Conservation (phyloP, 306 rosid genomes). For the Glycine soja region DNA sequence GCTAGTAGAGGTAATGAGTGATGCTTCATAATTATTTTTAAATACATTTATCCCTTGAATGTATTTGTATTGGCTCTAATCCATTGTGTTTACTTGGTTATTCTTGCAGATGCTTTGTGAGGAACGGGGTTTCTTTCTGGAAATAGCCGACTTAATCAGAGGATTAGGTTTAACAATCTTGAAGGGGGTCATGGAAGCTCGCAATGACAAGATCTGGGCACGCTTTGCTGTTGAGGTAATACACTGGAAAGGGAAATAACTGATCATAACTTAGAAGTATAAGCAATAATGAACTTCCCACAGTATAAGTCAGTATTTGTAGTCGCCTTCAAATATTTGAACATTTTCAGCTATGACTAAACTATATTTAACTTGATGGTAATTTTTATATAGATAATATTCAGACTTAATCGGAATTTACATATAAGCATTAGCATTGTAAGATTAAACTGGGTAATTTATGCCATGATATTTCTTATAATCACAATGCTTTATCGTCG, state of each 20-base stretch:
- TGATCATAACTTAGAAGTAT: not conserved
- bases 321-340: not conserved
- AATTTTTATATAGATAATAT: not conserved
- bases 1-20: conserved; percentile 83
- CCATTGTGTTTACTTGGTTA: not conserved
- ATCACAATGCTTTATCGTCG: too few relatives aligned
- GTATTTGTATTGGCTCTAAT: not conserved
- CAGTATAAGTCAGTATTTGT: not conserved
- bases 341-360: not conserved
- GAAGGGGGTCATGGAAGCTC: conserved; percentile 92
- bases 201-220: conserved; percentile 98
- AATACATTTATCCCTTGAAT: not conserved
- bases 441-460: too few relatives aligned
- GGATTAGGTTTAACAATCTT: conserved; percentile 94
- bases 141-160: conserved; percentile 89
- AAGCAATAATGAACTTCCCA: not conserved
- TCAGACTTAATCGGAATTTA: not conserved
- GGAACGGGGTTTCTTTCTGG: conserved; percentile 90
- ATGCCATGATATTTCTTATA: too few relatives aligned
- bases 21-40: not conserved
- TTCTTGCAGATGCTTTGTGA: conserved; percentile 89
- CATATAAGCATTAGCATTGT: not conserved
- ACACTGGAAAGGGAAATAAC: not conserved
- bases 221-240: conserved; percentile 94
- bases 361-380: not conserved